phyloP scores from a whole-genome alignment of 352 stramenopile genomes.

The Phytophthora meadii region DNA sequence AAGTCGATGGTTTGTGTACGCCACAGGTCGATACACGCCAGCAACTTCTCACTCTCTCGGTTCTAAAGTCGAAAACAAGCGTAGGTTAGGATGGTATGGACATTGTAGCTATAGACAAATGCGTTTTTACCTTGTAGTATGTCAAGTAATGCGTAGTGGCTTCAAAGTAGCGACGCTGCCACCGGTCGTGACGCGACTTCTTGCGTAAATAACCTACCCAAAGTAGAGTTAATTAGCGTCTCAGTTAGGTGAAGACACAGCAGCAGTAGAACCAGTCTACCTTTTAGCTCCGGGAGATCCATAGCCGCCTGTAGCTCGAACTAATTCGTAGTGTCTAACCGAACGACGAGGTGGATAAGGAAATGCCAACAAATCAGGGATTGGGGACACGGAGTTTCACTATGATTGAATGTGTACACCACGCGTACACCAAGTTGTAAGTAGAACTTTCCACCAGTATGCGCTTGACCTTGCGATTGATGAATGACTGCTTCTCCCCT shows the following conservation, averaged over 20 bases:
- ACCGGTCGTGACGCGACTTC: conserved; percentile 92
- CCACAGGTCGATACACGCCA: conserved; percentile 91
- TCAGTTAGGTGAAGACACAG: background rate
- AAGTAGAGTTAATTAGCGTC: conserved; percentile 5
- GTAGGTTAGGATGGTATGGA: background rate
- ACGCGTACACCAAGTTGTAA: conserved; percentile 10
- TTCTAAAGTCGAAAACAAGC: conserved; percentile 42
- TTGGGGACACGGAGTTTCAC: conserved; percentile 13
- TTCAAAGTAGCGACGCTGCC: conserved; percentile 98
- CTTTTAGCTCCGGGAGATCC: conserved; percentile 86
- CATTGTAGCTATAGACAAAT: background rate
- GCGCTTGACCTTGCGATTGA: background rate
- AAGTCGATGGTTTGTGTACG: conserved; percentile 84
- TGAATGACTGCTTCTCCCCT: background rate
- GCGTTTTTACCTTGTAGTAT: conserved; percentile 95
- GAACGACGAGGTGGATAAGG: conserved; percentile 4
- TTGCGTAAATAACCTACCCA: conserved; percentile 91
- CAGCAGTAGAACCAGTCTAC: conserved; percentile 27
- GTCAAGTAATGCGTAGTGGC: conserved; percentile 97
- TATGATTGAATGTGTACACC: conserved; percentile 7
- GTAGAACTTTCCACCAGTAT: background rate
- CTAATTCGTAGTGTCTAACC: conserved; percentile 1
- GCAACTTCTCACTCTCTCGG: conserved; percentile 85
- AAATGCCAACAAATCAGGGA: conserved; percentile 25
- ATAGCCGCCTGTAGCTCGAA: conserved; percentile 36